phyloP scores from a whole-genome alignment of 805 yeast genomes.

The Candida takata region DNA sequence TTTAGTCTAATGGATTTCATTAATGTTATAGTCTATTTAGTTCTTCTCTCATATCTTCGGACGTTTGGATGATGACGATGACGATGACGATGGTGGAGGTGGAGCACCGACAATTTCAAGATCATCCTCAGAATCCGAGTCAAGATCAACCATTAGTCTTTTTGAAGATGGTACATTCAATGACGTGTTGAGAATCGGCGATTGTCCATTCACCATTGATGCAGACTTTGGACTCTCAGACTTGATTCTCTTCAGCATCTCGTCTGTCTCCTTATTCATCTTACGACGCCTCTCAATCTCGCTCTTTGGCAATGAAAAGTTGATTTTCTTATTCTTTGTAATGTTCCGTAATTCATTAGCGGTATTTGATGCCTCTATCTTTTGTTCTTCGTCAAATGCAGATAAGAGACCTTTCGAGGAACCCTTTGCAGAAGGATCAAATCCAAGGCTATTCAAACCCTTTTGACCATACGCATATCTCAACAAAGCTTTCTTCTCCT shows the following conservation, averaged over 20 bases:
- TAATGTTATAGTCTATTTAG: not conserved
- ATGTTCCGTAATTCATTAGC: slow-evolving; percentile 22
- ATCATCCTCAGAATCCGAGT: not conserved
- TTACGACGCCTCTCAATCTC: slow-evolving; percentile 23
- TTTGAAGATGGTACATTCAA: too few relatives aligned
- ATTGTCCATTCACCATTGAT: not conserved
- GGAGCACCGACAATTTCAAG: not conserved
- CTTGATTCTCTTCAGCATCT: slow-evolving; percentile 22
- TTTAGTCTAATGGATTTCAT: slow-evolving; percentile 1
- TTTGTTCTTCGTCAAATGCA: slow-evolving; percentile 11
- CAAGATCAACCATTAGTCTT: not conserved
- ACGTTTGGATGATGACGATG: not conserved
- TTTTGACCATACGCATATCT: slow-evolving; percentile 34
- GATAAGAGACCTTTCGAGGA: slow-evolving; percentile 13
- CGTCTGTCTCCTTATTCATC: slow-evolving; percentile 25
- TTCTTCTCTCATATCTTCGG: too few relatives aligned
- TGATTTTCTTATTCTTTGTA: slow-evolving; percentile 28
- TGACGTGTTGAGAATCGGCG: not conserved
- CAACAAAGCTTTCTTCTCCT: slow-evolving; percentile 24
- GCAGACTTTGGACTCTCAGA: not conserved
- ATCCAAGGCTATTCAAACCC: slow-evolving; percentile 39
- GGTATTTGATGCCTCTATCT: slow-evolving; percentile 17
- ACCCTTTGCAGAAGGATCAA: slow-evolving; percentile 39
- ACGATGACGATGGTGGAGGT: too few relatives aligned
- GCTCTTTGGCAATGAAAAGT: slow-evolving; percentile 27